These are phyloP conservation scores for Crithidia fasciculata DNA, from an alignment of 208 protist genomes.

Conservation along the genomic window DNA sequence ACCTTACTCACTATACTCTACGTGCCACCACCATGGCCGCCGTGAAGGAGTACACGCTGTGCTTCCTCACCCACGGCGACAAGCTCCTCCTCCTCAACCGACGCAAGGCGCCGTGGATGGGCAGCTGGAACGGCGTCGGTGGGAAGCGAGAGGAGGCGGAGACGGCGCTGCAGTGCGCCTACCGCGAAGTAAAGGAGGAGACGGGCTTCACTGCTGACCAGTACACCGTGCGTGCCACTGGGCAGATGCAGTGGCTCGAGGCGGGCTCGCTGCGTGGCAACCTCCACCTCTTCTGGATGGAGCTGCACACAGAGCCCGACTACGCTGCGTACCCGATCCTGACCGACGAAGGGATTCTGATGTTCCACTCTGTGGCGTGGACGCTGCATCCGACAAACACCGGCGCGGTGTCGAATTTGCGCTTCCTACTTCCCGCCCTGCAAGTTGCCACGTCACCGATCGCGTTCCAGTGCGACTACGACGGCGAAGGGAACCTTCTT, in stretches of 20 bases:
- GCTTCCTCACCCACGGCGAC: constrained; percentile 9
- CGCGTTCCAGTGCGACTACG: constrained; percentile 10
- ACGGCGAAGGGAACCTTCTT: not conserved
- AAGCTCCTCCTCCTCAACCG: constrained; percentile 11
- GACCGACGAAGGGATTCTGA: not conserved
- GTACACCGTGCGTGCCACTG: constrained; percentile 5
- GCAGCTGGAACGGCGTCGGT: constrained; percentile 16
- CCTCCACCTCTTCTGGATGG: constrained; percentile 1
- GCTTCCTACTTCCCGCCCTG: not conserved
- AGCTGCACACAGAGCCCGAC: constrained; percentile 1
- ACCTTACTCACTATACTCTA: no score
- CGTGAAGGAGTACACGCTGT: constrained; percentile 13
- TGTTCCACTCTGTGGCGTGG: constrained; percentile 3
- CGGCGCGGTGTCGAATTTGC: constrained; percentile 5
- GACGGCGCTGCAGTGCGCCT: constrained; percentile 1
- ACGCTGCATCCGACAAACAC: not conserved
- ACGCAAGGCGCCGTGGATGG: constrained; percentile 7
- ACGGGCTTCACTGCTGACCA: not conserved
- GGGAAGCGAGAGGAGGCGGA: constrained; percentile 1
- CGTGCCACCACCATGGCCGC: not conserved
- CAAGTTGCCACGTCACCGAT: not conserved
- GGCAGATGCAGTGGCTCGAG: constrained; percentile 4
- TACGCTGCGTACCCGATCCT: not conserved
- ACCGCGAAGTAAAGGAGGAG: constrained; percentile 7
- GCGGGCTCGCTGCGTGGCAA: not conserved